Evolutionary conservation across 768 basidiomycete species (phyloP), one percentile per base, ranked within the genome.

Genomic region (Xerocomellus intermedius): DNA sequence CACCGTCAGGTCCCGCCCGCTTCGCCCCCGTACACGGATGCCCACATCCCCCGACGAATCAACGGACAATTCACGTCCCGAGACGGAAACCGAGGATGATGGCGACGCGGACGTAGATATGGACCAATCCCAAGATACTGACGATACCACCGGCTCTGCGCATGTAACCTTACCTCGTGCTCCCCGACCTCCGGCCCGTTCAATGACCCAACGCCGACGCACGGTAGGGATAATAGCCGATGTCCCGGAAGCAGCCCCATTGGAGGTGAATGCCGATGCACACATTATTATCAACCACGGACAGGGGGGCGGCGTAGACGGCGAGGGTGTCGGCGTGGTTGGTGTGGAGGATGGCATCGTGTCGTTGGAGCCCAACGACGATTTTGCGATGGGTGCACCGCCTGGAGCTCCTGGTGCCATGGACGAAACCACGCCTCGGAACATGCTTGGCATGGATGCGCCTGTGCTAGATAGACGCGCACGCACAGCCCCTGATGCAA

Each of bases 351-450:
- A 87, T 56, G 89, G 86, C 2, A 84, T 91, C 38, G 89, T 89
- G 8, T 82, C 82, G 4, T 71, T 91, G 39, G 88, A 90, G 38
- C 79, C 82, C n/a, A 91, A 91, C 57, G 91, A 94, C 61, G 89
- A 90, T 68, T 89, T 93, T 60, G 89, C 87, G 6, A 90, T 92
- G 86, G 91, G 91, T 44, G 91, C 91, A 0, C 91, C 91, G 2
- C 92, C 92, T 9, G 91, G 91, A 37, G 91, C 92, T n/a, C 91
- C 91, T 1, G 91, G 91, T 47, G 91, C 91, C 0, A 83, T 89
- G 66, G 67, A 73, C n/a, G 67, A 68, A 36, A 65, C 65, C 2
- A 48, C 45, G 1, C 67, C 62, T 5, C 60, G 69, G 59, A 64
- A 68, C 48, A 36, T 72, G 46, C 66, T 64, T 28, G 71, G 63